phyloP scores from a whole-genome alignment of 768 basidiomycete genomes.

The Chalciporus sphaerocephalus region DNA sequence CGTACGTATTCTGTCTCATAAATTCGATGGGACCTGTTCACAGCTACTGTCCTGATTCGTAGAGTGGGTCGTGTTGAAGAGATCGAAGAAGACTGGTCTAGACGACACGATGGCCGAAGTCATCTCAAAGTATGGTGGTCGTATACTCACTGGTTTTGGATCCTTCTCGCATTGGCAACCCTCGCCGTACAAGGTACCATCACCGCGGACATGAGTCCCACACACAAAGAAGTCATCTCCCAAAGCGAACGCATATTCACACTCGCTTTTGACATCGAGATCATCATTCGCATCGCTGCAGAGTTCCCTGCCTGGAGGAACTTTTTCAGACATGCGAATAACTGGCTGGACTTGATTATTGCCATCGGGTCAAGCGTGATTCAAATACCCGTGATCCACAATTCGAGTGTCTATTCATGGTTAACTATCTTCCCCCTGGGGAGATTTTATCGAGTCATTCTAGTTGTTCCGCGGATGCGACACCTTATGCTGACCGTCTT shows the following conservation, averaged over 20 bases:
- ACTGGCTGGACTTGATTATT: slow-evolving; percentile 72
- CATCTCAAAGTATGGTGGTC: slow-evolving; percentile 51
- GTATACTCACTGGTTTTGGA: slow-evolving; percentile 68
- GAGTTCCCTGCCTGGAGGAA: slow-evolving; percentile 78
- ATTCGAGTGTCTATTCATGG: slow-evolving; percentile 74
- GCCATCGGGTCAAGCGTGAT: slow-evolving; percentile 75
- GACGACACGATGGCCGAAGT: slow-evolving; percentile 44
- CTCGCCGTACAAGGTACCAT: slow-evolving; percentile 70
- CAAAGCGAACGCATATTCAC: slow-evolving; percentile 75
- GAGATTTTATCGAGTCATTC: slow-evolving; percentile 88
- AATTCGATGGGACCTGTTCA: not conserved
- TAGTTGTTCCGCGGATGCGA: slow-evolving; percentile 87
- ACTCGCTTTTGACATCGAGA: slow-evolving; percentile 83
- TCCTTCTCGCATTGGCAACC: slow-evolving; percentile 66
- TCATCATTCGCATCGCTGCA: slow-evolving; percentile 65
- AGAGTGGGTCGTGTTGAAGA: slow-evolving; percentile 47
- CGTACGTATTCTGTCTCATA: slow-evolving; percentile 15
- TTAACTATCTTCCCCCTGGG: slow-evolving; percentile 81
- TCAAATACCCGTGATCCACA: slow-evolving; percentile 74
- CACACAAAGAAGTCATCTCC: slow-evolving; percentile 49
- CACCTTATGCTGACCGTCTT: slow-evolving; percentile 82
- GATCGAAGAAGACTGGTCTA: slow-evolving; percentile 61
- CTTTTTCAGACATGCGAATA: slow-evolving; percentile 59
- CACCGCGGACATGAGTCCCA: slow-evolving; percentile 44
- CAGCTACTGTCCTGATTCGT: slow-evolving; percentile 1